Conservation (phyloP, 73 alveolate genomes). For the Uronychia setigera region DNA sequence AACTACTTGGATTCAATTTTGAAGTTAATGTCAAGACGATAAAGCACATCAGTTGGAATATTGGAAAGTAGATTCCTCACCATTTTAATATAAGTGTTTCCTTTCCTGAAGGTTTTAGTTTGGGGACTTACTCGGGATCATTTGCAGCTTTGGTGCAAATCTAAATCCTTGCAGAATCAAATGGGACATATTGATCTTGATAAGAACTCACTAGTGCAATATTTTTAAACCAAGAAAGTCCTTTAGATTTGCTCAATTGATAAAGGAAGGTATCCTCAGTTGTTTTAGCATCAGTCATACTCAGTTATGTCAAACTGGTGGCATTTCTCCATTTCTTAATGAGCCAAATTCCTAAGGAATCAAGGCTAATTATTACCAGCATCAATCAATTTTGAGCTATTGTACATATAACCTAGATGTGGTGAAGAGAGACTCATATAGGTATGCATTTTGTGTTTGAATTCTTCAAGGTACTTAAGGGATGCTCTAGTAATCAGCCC, state of each 20-base stretch:
- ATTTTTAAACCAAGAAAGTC: constrained; percentile 86
- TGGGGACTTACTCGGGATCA: constrained; percentile 69
- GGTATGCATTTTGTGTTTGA: constrained; percentile 93
- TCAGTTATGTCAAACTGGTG: constrained; percentile 86
- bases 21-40: constrained; percentile 96
- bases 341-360: constrained; percentile 99
- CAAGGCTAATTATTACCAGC: constrained; percentile 94
- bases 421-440: constrained; percentile 97
- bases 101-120: constrained; percentile 62
- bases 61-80: constrained; percentile 85
- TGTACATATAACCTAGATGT: constrained; percentile 97
- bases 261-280: constrained; percentile 82
- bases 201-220: constrained; percentile 78
- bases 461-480: constrained; percentile 92
- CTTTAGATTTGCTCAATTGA: constrained; percentile 67
- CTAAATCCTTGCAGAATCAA: constrained; percentile 97
- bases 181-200: constrained; percentile 95
- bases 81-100: constrained; percentile 87
- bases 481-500: constrained; percentile 96
- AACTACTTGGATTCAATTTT: constrained; percentile 83
- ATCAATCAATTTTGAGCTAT: constrained; percentile 83
- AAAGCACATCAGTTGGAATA: constrained; percentile 77
- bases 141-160: constrained; percentile 79
- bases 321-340: constrained; percentile 97
- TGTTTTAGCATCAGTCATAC: constrained; percentile 76